Percentiles rank a stretch among this genome's conserved stretches.
Conservation (phyloP, 768 basidiomycete species). For the Mycena vulgaris region DNA sequence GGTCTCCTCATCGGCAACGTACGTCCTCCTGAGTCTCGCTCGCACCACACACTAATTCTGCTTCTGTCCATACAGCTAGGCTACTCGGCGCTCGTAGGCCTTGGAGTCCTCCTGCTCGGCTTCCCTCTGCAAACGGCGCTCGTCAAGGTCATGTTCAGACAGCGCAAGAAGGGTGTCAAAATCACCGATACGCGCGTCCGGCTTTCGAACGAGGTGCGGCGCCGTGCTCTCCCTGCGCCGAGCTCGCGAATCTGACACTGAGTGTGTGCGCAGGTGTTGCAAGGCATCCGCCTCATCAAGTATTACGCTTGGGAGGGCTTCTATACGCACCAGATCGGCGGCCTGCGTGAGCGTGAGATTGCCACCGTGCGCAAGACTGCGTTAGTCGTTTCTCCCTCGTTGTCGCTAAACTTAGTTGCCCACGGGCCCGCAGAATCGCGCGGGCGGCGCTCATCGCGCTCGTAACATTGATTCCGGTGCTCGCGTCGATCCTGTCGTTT, state of each 20-base stretch:
- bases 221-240: too few species aligned
- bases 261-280: conserved; percentile 60
- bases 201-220: conserved; percentile 69
- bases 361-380: conserved; percentile 50
- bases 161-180: conserved; percentile 70
- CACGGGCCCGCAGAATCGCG: conserved; percentile 36
- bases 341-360: conserved; percentile 58
- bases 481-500: conserved; percentile 58
- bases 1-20: conserved; percentile 75
- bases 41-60: not conserved
- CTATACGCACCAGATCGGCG: conserved; percentile 60
- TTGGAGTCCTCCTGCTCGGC: conserved; percentile 69
- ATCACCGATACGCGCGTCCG: conserved; percentile 79
- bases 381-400: not conserved
- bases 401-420: not conserved
- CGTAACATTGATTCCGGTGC: conserved; percentile 55
- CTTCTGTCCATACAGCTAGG: conserved; percentile 62
- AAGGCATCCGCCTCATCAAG: conserved; percentile 78
- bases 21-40: conserved; percentile 32
- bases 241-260: conserved; percentile 3
- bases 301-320: conserved; percentile 73
- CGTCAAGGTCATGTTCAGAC: conserved; percentile 66
- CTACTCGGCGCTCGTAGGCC: conserved; percentile 78
- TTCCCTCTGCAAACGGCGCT: conserved; percentile 73
- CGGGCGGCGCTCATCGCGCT: conserved; percentile 43